Evolutionary conservation across 2,329 filamentous ascomycete species (phyloP), one percentile per base, ranked within the genome.

Genomic region (Alternaria sp.): DNA sequence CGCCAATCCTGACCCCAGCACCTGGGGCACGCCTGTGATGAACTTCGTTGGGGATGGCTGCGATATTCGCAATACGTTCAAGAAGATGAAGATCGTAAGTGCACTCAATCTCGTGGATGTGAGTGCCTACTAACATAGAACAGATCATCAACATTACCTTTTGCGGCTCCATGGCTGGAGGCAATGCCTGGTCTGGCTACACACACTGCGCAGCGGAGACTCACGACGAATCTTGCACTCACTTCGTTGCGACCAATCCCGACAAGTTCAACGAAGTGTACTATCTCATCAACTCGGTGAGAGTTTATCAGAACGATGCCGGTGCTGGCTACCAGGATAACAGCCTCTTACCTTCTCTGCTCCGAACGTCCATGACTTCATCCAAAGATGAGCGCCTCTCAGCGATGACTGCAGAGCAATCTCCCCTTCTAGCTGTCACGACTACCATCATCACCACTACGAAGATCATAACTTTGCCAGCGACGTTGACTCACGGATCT

Each of bases 141-240:
- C 11, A 72, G 68, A 74, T 84, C 43, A 74, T 86, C 55, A 82
- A 85, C 67, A 82, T 79, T 4, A 82, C 81, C 5, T 85, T 86
- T 72, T 86, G 84, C 55, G 84, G 85, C 58, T 79, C 26, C 6
- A 49, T 54, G 30, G 62, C 63, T 12, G 60, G 58, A 15, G 66
- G 51, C 7, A 82, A 58, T 41, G 63, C 89, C 28, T 96, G 90
- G 89, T 71, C 74, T 54, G 50, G 43, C 11, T 49, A 64, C 30
- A 62, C 59, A 4, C 20, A 49, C 14, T 70, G 64, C 46, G 54
- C 50, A 14, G 37, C 50, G 3, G 50, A 46, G 43, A 74, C 72
- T 21, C 82, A 87, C 62, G 90, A 87, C 0, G 64, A 78, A 44
- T 88, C 60, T 9, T 75, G 72, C 53, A 55, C 64, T 28, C 61